These are phyloP conservation scores for Apiotrichum porosum DNA, from an alignment of 1,284 basidiomycete species.

Conservation along the genomic window DNA sequence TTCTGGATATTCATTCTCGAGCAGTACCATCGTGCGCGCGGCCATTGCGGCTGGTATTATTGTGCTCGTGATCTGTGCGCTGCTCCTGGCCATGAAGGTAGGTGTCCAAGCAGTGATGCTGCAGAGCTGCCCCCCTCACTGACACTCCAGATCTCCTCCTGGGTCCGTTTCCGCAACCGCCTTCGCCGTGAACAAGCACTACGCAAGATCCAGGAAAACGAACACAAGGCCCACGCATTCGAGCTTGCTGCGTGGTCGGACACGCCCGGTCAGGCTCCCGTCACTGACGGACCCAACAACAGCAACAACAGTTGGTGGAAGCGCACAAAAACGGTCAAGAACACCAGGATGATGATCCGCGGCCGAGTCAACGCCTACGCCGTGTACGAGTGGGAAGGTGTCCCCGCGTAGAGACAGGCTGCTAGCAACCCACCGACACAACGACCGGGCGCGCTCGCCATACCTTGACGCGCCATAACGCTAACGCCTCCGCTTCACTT, in stretches of 20 bases:
- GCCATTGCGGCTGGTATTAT: slow-evolving; percentile 44
- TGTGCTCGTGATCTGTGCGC: slow-evolving; percentile 30
- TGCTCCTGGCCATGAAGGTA: slow-evolving; percentile 41
- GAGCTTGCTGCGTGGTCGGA: slow-evolving; percentile 46
- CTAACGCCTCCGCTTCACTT: too few relatives aligned
- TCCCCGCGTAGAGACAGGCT: slow-evolving; percentile 15
- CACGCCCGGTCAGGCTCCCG: slow-evolving; percentile 32
- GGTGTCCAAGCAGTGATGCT: too few relatives aligned
- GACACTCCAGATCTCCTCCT: slow-evolving; percentile 31
- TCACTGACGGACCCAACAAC: too few relatives aligned
- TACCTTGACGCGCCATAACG: too few relatives aligned
- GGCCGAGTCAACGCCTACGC: slow-evolving; percentile 42
- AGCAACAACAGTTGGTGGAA: too few relatives aligned
- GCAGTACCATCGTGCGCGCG: slow-evolving; percentile 38
- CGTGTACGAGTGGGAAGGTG: slow-evolving; percentile 46
- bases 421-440: neutral
- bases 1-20: slow-evolving; percentile 29
- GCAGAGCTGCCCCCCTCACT: neutral
- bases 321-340: slow-evolving; percentile 15
- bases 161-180: slow-evolving; percentile 35
- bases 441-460: neutral
- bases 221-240: slow-evolving; percentile 38
- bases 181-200: slow-evolving; percentile 30
- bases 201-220: slow-evolving; percentile 21
- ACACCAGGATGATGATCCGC: slow-evolving; percentile 26